Evolutionary conservation across 768 basidiomycete genomes (phyloP).

Genomic region (Amanita muscaria): DNA sequence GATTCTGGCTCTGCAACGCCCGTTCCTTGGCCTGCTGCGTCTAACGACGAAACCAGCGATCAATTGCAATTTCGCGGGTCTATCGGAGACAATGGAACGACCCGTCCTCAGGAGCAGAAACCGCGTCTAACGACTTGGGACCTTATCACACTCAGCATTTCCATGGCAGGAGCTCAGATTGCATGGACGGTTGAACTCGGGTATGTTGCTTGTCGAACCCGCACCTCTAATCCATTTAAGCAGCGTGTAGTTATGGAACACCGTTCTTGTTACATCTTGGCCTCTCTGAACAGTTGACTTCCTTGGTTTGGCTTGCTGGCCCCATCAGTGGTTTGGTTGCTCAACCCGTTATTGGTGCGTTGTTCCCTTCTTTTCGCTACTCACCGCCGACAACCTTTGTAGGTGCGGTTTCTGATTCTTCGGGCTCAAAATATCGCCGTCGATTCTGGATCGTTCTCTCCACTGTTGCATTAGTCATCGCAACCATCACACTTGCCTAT

Average conservation of each 20-base stretch:
- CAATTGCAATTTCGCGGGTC: constrained; percentile 1
- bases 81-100: constrained; percentile 12
- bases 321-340: constrained; percentile 93
- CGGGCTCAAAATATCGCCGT: constrained; percentile 81
- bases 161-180: constrained; percentile 92
- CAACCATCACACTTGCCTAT: constrained; percentile 76
- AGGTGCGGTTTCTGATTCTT: constrained; percentile 96
- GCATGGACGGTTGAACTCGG: constrained; percentile 95
- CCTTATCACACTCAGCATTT: constrained; percentile 75
- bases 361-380: constrained; percentile 12
- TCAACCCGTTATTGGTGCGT: constrained; percentile 91
- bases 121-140: constrained; percentile 51
- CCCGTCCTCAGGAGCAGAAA: constrained; percentile 20
- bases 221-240: constrained; percentile 11
- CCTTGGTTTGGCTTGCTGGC: constrained; percentile 91
- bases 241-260: constrained; percentile 75
- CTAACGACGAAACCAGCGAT: constrained; percentile 9
- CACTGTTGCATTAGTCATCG: constrained; percentile 68
- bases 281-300: constrained; percentile 82
- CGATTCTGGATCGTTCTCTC: constrained; percentile 92
- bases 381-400: constrained; percentile 20
- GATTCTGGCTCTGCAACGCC: constrained; percentile 72
- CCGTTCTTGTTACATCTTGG: constrained; percentile 71
- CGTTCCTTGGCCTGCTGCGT: constrained; percentile 61
- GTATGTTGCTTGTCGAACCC: constrained; percentile 33